These are phyloP conservation scores for Plasmodium vivax DNA, from an alignment of 169 alveolate genomes.

Conservation along the genomic window DNA sequence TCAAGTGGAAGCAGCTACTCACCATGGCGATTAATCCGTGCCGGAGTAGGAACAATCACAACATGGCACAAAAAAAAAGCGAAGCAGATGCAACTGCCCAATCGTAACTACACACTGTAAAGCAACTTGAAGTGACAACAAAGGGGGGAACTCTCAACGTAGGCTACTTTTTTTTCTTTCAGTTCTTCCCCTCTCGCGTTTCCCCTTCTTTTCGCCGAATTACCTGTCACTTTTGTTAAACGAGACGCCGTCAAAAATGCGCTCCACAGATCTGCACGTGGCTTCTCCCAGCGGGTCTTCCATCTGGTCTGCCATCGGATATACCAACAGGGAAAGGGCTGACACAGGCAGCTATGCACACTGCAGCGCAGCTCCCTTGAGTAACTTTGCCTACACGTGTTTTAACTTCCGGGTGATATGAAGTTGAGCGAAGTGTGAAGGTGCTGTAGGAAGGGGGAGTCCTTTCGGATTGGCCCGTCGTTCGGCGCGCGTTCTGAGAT, in stretches of 20 bases:
- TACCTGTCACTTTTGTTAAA: slow-evolving; percentile 48
- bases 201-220: not conserved
- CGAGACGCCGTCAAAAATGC: slow-evolving; percentile 33
- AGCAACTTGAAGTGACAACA: not conserved
- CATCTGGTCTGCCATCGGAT: too few relatives aligned
- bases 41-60: not conserved
- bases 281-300: slow-evolving; percentile 3
- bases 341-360: not conserved
- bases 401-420: not conserved
- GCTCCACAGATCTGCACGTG: slow-evolving; percentile 44
- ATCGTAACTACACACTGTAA: not conserved
- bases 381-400: not conserved
- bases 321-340: not conserved
- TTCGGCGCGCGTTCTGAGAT: not conserved
- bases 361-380: not conserved
- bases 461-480: not conserved
- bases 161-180: not conserved
- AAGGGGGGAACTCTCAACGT: not conserved
- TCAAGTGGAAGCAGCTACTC: not conserved
- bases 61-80: not conserved
- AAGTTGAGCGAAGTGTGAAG: not conserved
- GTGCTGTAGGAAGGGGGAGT: not conserved
- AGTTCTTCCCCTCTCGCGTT: not conserved
- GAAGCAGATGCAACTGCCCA: not conserved
- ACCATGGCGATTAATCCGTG: not conserved